These are phyloP conservation scores for Phycomyces blakesleeanus DNA, from an alignment of 192 early-diverging fungal species.

Conservation along the genomic window DNA sequence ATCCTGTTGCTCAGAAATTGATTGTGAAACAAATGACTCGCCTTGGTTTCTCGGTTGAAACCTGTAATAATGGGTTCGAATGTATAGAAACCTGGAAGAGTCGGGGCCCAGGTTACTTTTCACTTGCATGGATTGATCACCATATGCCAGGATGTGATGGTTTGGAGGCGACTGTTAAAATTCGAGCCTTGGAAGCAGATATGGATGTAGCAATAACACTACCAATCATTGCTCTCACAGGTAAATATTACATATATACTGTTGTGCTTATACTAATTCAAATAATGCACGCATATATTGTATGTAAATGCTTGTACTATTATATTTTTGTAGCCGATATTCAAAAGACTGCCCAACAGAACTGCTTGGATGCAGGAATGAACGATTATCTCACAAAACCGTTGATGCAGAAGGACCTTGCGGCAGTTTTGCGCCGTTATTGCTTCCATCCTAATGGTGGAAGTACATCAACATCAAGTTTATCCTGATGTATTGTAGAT, in stretches of 20 bases:
- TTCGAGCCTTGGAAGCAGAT: conserved; percentile 35
- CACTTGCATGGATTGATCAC: conserved; percentile 41
- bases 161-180: conserved; percentile 44
- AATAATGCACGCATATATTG: no score
- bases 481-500: background rate
- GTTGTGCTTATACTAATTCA: background rate
- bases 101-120: conserved; percentile 20
- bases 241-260: background rate
- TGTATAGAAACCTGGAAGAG: conserved; percentile 17
- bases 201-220: conserved; percentile 18
- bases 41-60: conserved; percentile 16
- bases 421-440: conserved; percentile 37
- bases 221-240: conserved; percentile 43
- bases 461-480: conserved; percentile 3
- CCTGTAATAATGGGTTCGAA: conserved; percentile 16
- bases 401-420: conserved; percentile 45
- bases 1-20: conserved; percentile 36
- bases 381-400: conserved; percentile 48
- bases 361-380: conserved; percentile 47
- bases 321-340: conserved; percentile 35
- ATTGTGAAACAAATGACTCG: conserved; percentile 14
- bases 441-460: conserved; percentile 13
- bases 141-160: conserved; percentile 49
- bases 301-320: no score
- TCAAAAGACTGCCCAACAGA: conserved; percentile 39